Conservation (phyloP, 2,329 filamentous ascomycete genomes). For the Colletotrichum chrysophilum region DNA sequence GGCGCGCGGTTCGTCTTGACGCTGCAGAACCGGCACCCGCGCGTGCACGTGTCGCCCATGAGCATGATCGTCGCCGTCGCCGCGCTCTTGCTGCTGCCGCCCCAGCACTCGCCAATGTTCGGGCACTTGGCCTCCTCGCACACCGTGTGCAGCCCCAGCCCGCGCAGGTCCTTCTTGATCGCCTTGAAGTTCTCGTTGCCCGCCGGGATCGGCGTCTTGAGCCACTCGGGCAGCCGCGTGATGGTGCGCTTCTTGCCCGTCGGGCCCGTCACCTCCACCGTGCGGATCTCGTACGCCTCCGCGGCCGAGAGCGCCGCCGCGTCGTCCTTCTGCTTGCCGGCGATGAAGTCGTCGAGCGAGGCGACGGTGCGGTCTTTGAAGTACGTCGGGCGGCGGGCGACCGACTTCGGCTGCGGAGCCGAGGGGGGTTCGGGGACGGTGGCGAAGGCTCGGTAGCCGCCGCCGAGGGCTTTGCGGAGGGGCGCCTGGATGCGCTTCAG, state of each 20-base stretch:
- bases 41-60: constrained; percentile 97
- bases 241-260: constrained; percentile 67
- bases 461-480: constrained; percentile 44
- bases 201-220: constrained; percentile 92
- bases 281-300: constrained; percentile 66
- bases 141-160: constrained; percentile 90
- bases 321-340: constrained; percentile 20
- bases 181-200: constrained; percentile 86
- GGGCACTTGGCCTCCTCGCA: constrained; percentile 98
- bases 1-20: constrained; percentile 86
- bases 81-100: constrained; percentile 83
- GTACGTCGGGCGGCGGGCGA: constrained; percentile 52
- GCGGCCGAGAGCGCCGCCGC: constrained; percentile 38
- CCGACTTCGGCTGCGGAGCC: constrained; percentile 22
- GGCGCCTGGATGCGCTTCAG: constrained; percentile 48
- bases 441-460: constrained; percentile 46
- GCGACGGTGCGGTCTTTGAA: constrained; percentile 65
- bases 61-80: constrained; percentile 99
- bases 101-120: constrained; percentile 98
- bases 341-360: constrained; percentile 64
- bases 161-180: constrained; percentile 92
- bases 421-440: constrained; percentile 41
- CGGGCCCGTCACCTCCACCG: constrained; percentile 65
- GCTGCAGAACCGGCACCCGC: constrained; percentile 95
- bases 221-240: constrained; percentile 85